Evolutionary conservation across 805 yeast species (phyloP).

Genomic region (Wickerhamomyces kurtzmanii): DNA sequence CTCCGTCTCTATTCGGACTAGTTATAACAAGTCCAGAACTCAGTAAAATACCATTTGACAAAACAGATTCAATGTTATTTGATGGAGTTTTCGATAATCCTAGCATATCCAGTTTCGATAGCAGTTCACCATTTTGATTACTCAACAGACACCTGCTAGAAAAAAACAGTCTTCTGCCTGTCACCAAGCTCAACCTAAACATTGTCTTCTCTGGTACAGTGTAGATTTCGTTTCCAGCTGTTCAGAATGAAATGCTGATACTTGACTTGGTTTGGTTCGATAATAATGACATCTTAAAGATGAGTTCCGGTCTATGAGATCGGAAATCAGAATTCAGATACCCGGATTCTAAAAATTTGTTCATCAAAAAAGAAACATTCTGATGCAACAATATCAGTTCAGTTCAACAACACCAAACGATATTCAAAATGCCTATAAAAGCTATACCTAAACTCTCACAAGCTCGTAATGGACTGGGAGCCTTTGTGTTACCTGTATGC

Average conservation of each 20-base stretch:
- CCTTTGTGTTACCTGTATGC: slow-evolving; percentile 48
- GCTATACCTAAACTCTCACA: slow-evolving; percentile 48
- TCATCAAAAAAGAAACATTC: no score
- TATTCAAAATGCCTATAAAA: slow-evolving; percentile 39
- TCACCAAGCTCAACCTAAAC: no score
- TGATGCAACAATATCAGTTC: no score
- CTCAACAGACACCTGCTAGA: background rate
- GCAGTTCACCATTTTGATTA: slow-evolving; percentile 8
- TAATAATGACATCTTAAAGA: no score
- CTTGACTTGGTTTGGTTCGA: no score
- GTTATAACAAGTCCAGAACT: slow-evolving; percentile 39
- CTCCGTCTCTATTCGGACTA: slow-evolving; percentile 27
- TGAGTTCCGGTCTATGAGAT: no score
- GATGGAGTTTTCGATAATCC: slow-evolving; percentile 31
- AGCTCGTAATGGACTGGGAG: slow-evolving; percentile 70
- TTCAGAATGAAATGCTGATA: no score
- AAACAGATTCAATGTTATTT: slow-evolving; percentile 41
- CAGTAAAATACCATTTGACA: slow-evolving; percentile 49
- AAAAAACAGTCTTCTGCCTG: slow-evolving; percentile 2
- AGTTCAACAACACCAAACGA: slow-evolving; percentile 1
- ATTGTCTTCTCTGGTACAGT: no score
- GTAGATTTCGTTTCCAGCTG: no score
- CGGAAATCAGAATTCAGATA: no score
- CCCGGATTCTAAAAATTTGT: no score
- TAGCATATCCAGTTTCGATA: slow-evolving; percentile 35